These are phyloP conservation scores for Talaromyces rugulosus DNA, from an alignment of 2,329 filamentous ascomycete genomes.

Conservation along the genomic window DNA sequence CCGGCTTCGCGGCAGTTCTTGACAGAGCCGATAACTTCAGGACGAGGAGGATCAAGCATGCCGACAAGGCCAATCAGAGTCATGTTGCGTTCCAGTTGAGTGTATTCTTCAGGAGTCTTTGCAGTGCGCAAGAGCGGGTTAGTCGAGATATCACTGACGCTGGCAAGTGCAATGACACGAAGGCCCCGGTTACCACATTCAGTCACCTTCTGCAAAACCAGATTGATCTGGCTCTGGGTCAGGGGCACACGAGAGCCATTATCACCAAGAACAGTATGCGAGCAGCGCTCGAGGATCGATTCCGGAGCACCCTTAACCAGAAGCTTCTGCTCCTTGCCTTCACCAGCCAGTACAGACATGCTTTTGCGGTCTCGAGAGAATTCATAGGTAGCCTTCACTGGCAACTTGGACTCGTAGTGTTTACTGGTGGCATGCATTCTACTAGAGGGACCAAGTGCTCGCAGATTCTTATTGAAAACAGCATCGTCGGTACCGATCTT, in stretches of 20 bases:
- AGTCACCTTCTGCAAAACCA: constrained; percentile 74
- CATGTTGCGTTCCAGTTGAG: constrained; percentile 85
- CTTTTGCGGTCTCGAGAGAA: constrained; percentile 98
- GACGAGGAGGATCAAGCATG: constrained; percentile 94
- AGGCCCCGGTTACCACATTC: constrained; percentile 90
- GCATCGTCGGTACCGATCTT: constrained; percentile 84
- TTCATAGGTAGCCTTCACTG: constrained; percentile 82
- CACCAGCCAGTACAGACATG: constrained; percentile 90
- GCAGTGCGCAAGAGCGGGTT: constrained; percentile 69
- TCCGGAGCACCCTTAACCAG: constrained; percentile 96
- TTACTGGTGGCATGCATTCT: constrained; percentile 77
- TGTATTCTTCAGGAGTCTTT: constrained; percentile 78
- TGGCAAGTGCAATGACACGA: constrained; percentile 89
- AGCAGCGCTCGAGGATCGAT: constrained; percentile 88
- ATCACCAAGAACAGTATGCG: constrained; percentile 71
- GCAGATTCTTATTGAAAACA: constrained; percentile 50
- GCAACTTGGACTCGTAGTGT: constrained; percentile 73
- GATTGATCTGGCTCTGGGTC: constrained; percentile 61
- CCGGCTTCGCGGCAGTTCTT: constrained; percentile 85
- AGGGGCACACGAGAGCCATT: constrained; percentile 74
- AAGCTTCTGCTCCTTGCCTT: constrained; percentile 67
- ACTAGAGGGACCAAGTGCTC: constrained; percentile 49
- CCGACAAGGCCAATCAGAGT: constrained; percentile 89
- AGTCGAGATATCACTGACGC: constrained; percentile 68
- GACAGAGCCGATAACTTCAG: constrained; percentile 83